Base-by-base conservation (phyloP, 2,329 filamentous ascomycete species). In the Septoria petroselini region DNA sequence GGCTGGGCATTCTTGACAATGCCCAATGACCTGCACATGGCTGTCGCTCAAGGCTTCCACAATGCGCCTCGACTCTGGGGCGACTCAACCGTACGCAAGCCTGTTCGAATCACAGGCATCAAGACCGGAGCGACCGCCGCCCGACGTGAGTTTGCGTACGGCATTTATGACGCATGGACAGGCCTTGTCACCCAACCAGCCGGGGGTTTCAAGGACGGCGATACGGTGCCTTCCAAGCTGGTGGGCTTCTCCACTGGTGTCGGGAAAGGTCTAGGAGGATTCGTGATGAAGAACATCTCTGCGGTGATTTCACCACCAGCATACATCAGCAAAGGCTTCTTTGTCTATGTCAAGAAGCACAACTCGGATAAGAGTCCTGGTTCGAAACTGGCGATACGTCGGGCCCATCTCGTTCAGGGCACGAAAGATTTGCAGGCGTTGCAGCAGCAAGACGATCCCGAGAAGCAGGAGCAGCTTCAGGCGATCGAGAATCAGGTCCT, bases 21-120 rank as follows among this genome's bases (percentile, higher is more conserved):
- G 1, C 91, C 90, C 0, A 85, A 93, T 77, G 88, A 95, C 65
- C 85, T 95, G 56, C 88, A 87, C 33, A 71, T 95, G 34, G 86
- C 86, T 1, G 71, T 95, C 30, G 86, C 90, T 0, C 86, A 86
- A 67, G 91, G 91, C 0, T 93, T 95, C 65, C 85, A 91, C 64
- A 95, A 95, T 59, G 84, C 86, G 3, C 90, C 91, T 0, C 83
- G 81, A 56, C 73, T 95, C 1, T 95, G 95, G 65, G 86, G 90
- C 30, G 90, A 94, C 62, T 82, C 88, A 1, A 90, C 83, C 1
- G 82, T 95, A 1, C 78, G 88, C 6, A 84, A 86, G 8, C 75
- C 80, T 1, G 84, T 88, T 48, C 88, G 87, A 58, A 86, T 95
- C 4, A 90, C 86, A 0, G 85, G 83, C 40, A 72, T 95, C 41